Evolutionary conservation across 192 early-diverging fungal species (phyloP).

Genomic region (Allomyces javanicus): DNA sequence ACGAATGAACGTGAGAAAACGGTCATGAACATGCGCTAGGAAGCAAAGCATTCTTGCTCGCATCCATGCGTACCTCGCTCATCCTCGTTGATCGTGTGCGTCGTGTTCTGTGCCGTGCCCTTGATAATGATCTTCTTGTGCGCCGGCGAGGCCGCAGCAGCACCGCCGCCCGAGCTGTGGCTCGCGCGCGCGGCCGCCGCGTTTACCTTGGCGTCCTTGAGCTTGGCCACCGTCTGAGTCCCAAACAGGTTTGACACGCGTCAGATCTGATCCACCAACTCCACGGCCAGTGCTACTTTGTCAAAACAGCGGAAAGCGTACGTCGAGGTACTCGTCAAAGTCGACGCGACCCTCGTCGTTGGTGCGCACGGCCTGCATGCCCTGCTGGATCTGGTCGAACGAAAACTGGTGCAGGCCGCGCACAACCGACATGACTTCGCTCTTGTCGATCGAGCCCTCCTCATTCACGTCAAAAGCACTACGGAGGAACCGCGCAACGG

Average conservation of each 20-base stretch:
- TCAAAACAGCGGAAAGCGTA: constrained; percentile 9
- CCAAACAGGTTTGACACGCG: neutral
- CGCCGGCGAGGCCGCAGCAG: constrained; percentile 16
- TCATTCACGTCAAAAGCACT: constrained; percentile 34
- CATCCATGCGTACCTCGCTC: constrained; percentile 20
- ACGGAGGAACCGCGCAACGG: too few species aligned
- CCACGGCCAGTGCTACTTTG: neutral
- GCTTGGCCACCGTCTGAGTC: neutral
- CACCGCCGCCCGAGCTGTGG: neutral
- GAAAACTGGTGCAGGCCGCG: constrained; percentile 41
- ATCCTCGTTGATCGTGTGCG: constrained; percentile 96
- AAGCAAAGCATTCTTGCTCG: too few species aligned
- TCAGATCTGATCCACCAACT: neutral
- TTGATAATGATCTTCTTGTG: constrained; percentile 75
- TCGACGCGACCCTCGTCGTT: constrained; percentile 49
- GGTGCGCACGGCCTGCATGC: constrained; percentile 43
- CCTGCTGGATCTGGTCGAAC: constrained; percentile 48
- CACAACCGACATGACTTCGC: constrained; percentile 37
- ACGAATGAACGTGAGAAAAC: too few species aligned
- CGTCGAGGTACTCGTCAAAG: constrained; percentile 62
- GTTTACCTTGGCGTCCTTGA: neutral
- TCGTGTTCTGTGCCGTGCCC: constrained; percentile 65
- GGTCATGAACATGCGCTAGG: too few species aligned
- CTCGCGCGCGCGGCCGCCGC: neutral
- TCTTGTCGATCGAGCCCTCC: constrained; percentile 46